Base-by-base conservation (phyloP, 192 early-diverging fungal species). In the Rhizophagus sp. region DNA sequence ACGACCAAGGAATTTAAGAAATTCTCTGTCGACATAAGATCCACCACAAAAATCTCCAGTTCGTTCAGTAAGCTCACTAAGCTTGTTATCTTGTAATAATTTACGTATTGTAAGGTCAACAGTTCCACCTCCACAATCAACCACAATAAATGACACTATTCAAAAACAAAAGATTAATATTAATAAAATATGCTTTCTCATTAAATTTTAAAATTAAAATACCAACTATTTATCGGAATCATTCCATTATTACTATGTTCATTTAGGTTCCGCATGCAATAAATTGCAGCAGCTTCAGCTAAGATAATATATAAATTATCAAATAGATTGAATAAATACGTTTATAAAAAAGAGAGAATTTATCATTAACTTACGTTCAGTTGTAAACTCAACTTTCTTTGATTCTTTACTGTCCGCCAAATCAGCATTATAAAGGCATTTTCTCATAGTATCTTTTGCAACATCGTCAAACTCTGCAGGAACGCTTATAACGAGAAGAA, bases 401-500 rank as follows among this genome's bases (percentile, higher is more conserved):
- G 52, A 57, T 22, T 57, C 17, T 19, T 57, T 57, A 57, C 17
- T 57, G 17, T 44, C 11, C 9, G 87, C 87, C 30, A 90, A 79
- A 8, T 82, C 86, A 19, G 89, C 89, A 25, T 83, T 83, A 52
- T 85, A 83, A 33, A 87, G 88, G 19, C 88, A 88, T 49, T 86
- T 84, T 57, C 89, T 79, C 85, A 90, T 87, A 5, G 86, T 87
- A 36, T 79, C 84, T 78, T 88, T 88, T 61, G 89, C 87, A 25
- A 78, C 49, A 44, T 88, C 88, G 17, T 82, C 83, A 82, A 85
- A 89, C 83, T 88, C 87, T n/a, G 88, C 88, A 5, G 88, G 88
- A 15, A 89, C 85, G 1, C 87, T 89, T 15, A 89, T 30, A n/a
- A 75, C 27, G 11, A 62, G 19, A 25, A 75, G 12, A 44, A 75